Evolutionary conservation across 2,329 filamentous ascomycete species (phyloP).

Genomic region (Colletotrichum godetiae): DNA sequence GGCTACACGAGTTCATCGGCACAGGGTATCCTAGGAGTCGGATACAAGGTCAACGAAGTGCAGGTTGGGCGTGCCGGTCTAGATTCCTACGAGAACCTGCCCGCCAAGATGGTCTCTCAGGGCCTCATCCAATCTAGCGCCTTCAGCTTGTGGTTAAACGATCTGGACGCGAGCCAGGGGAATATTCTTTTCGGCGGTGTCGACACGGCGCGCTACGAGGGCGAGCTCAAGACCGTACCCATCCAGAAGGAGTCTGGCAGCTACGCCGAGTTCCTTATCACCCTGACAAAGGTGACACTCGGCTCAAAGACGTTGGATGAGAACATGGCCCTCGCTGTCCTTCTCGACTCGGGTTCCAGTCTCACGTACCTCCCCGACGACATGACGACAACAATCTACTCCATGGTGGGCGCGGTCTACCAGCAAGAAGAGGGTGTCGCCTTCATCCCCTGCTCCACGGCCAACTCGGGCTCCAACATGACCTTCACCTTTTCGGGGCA

Average conservation of each 20-base stretch:
- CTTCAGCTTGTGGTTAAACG: conserved; percentile 82
- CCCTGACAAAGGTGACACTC: conserved; percentile 69
- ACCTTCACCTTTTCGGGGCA: conserved; percentile 67
- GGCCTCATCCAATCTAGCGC: conserved; percentile 73
- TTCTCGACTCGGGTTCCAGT: conserved; percentile 78
- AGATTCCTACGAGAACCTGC: conserved; percentile 74
- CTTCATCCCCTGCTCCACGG: conserved; percentile 70
- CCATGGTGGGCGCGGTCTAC: conserved; percentile 69
- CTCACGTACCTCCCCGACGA: conserved; percentile 74
- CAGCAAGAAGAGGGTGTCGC: conserved; percentile 63
- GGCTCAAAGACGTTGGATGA: conserved; percentile 55
- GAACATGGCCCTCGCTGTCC: conserved; percentile 67
- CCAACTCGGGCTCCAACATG: conserved; percentile 52
- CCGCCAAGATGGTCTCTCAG: conserved; percentile 70
- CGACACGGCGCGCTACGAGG: conserved; percentile 73
- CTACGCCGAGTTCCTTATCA: conserved; percentile 75
- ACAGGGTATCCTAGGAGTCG: conserved; percentile 87
- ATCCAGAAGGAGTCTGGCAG: conserved; percentile 65
- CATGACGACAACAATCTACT: conserved; percentile 65
- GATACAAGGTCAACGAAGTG: conserved; percentile 84
- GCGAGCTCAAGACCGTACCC: conserved; percentile 73
- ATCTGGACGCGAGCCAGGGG: conserved; percentile 73
- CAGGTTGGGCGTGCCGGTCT: conserved; percentile 69
- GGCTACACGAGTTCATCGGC: conserved; percentile 70
- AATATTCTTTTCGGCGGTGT: conserved; percentile 81